Conservation (phyloP, 2,329 filamentous ascomycete genomes). For the Fusarium duplospermum region DNA sequence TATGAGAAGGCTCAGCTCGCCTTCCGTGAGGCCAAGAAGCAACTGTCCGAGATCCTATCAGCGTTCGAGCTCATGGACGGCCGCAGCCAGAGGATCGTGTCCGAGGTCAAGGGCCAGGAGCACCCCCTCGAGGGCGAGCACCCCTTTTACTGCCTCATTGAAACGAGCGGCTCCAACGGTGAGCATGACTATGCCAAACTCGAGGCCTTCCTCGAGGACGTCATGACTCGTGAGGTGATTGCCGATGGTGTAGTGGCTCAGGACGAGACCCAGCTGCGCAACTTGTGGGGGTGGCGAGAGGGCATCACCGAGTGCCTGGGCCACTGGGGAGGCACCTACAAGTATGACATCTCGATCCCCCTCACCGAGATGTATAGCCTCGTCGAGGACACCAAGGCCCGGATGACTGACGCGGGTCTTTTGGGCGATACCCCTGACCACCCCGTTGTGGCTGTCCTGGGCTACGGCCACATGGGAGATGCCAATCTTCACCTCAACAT, state of each 20-base stretch:
- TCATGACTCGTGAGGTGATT: conserved; percentile 90
- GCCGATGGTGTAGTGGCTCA: conserved; percentile 91
- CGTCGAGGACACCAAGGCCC: conserved; percentile 84
- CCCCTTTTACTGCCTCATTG: conserved; percentile 96
- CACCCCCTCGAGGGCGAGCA: conserved; percentile 84
- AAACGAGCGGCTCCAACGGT: conserved; percentile 93
- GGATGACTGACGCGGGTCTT: conserved; percentile 79
- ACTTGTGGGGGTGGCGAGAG: conserved; percentile 93
- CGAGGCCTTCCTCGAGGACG: conserved; percentile 87
- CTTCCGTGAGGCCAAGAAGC: conserved; percentile 88
- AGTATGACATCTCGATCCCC: conserved; percentile 97
- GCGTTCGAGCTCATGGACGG: conserved; percentile 98
- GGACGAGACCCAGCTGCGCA: conserved; percentile 87
- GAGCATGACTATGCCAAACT: conserved; percentile 96
- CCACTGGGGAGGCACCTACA: conserved; percentile 95
- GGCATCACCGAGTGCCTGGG: conserved; percentile 90
- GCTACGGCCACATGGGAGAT: conserved; percentile 99
- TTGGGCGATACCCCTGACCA: conserved; percentile 79
- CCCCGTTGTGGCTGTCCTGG: conserved; percentile 89
- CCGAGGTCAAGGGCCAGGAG: conserved; percentile 78
- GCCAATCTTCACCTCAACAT: conserved; percentile 96
- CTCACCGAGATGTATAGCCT: conserved; percentile 87
- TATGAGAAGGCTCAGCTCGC: conserved; percentile 90
- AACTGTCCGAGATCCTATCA: conserved; percentile 94
- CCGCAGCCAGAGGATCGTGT: conserved; percentile 81